Evolutionary conservation across 2,329 filamentous ascomycete species (phyloP).

Genomic region (Gnomoniopsis smithogilvyi): DNA sequence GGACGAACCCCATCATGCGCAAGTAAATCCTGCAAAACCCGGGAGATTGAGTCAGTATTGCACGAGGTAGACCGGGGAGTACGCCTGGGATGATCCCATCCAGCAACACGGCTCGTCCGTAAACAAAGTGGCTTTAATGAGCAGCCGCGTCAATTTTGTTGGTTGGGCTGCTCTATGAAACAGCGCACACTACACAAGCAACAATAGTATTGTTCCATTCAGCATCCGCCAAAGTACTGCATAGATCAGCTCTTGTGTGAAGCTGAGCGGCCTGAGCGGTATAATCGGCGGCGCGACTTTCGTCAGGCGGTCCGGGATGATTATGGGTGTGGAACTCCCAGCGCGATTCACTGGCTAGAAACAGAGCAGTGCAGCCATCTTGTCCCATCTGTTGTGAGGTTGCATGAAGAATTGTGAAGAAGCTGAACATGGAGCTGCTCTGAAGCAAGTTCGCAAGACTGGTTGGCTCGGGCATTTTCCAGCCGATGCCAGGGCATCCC

Average conservation of each 20-base stretch:
- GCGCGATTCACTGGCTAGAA: not conserved
- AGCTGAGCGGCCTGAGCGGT: too few species aligned
- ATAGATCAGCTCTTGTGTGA: too few species aligned
- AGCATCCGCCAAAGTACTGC: too few species aligned
- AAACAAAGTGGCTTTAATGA: not conserved
- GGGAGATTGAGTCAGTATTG: not conserved
- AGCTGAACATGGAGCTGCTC: not conserved
- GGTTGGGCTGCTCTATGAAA: too few species aligned
- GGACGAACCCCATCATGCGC: not conserved
- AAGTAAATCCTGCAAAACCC: not conserved
- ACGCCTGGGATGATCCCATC: constrained; percentile 1
- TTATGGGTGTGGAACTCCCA: not conserved
- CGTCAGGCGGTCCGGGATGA: too few species aligned
- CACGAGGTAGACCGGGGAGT: not conserved
- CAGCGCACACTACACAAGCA: too few species aligned
- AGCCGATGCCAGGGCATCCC: not conserved
- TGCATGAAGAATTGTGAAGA: constrained; percentile 5
- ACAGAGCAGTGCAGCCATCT: not conserved
- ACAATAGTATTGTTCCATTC: too few species aligned
- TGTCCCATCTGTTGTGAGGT: constrained; percentile 1
- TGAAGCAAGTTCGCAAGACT: not conserved
- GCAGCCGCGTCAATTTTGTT: not conserved
- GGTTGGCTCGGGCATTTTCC: constrained; percentile 8
- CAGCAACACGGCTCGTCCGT: not conserved
- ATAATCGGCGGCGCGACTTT: not conserved